phyloP scores from a whole-genome alignment of 1,139 yeast genomes.

The Scheffersomyces parashehatae region DNA sequence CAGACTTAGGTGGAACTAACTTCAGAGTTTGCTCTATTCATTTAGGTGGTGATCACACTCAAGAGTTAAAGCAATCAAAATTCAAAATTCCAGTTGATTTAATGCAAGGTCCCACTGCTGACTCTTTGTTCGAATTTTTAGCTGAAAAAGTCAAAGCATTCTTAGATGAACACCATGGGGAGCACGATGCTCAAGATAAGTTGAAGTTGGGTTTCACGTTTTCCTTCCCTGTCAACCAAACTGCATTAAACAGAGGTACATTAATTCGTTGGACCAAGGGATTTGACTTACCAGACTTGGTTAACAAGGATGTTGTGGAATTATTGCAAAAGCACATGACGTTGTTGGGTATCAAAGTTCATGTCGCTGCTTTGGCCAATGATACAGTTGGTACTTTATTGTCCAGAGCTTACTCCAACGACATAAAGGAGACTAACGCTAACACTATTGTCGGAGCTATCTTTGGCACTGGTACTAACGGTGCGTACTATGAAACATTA shows the following conservation, averaged over 20 bases:
- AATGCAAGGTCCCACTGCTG: slow-evolving; percentile 55
- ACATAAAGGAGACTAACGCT: slow-evolving; percentile 56
- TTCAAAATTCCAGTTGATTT: slow-evolving; percentile 71
- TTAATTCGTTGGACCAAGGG: slow-evolving; percentile 96
- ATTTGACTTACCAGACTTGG: slow-evolving; percentile 78
- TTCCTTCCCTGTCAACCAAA: slow-evolving; percentile 88
- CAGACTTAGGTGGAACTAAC: slow-evolving; percentile 87
- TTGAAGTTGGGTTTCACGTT: slow-evolving; percentile 89
- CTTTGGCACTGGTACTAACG: slow-evolving; percentile 96
- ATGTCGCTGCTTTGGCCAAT: slow-evolving; percentile 85
- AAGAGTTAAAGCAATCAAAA: slow-evolving; percentile 69
- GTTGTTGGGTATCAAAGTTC: slow-evolving; percentile 58
- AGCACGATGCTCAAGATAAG: slow-evolving; percentile 27
- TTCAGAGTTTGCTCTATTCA: slow-evolving; percentile 85
- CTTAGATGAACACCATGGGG: slow-evolving; percentile 62
- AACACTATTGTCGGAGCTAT: slow-evolving; percentile 83
- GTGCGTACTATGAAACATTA: slow-evolving; percentile 81
- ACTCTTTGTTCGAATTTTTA: slow-evolving; percentile 65
- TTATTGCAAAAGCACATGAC: slow-evolving; percentile 71
- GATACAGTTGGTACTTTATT: slow-evolving; percentile 93
- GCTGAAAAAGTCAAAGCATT: slow-evolving; percentile 70
- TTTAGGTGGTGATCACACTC: slow-evolving; percentile 79
- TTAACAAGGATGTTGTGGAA: slow-evolving; percentile 77
- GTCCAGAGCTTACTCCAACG: slow-evolving; percentile 79
- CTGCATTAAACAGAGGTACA: slow-evolving; percentile 72